These are phyloP conservation scores for Fraxinus angustifolia DNA, from an alignment of 305 asterid genomes.

Conservation along the genomic window DNA sequence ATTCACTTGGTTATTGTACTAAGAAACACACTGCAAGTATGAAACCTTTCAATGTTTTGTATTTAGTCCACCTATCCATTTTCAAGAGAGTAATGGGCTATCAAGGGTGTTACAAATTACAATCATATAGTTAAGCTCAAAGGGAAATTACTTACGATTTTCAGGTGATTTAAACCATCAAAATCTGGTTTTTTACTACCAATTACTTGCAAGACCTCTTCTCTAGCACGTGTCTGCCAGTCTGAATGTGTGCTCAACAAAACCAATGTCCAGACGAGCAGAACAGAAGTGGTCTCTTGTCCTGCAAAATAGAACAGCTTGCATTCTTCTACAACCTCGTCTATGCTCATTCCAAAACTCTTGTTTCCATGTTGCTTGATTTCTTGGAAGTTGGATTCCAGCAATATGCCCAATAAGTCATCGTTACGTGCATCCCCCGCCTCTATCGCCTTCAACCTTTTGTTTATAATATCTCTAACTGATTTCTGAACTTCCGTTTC, in stretches of 20 bases:
- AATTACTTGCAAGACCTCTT: slow-evolving; percentile 39
- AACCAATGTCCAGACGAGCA: slow-evolving; percentile 55
- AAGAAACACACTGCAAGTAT: background rate
- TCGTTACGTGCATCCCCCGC: slow-evolving; percentile 30
- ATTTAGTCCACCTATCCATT: background rate
- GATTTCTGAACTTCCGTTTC: slow-evolving; percentile 24
- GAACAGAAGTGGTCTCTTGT: slow-evolving; percentile 48
- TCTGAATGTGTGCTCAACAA: slow-evolving; percentile 35
- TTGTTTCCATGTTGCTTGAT: slow-evolving; percentile 32
- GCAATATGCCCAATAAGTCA: slow-evolving; percentile 39
- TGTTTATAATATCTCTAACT: slow-evolving; percentile 29
- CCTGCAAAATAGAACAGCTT: slow-evolving; percentile 49
- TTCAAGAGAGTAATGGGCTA: background rate
- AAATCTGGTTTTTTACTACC: slow-evolving; percentile 25
- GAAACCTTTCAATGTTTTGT: background rate
- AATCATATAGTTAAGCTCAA: background rate
- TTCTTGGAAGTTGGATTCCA: slow-evolving; percentile 45
- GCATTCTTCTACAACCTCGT: slow-evolving; percentile 48
- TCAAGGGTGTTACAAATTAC: background rate
- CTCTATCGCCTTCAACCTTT: slow-evolving; percentile 31
- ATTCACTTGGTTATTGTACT: background rate
- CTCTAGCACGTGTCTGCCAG: slow-evolving; percentile 59
- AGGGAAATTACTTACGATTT: slow-evolving; percentile 32
- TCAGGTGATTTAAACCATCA: slow-evolving; percentile 44
- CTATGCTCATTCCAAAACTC: slow-evolving; percentile 38